A percentile compares a stretch with the other conserved stretches of the same genome.
Conservation (phyloP, 768 basidiomycete species). For the Collybiopsis confluens region DNA sequence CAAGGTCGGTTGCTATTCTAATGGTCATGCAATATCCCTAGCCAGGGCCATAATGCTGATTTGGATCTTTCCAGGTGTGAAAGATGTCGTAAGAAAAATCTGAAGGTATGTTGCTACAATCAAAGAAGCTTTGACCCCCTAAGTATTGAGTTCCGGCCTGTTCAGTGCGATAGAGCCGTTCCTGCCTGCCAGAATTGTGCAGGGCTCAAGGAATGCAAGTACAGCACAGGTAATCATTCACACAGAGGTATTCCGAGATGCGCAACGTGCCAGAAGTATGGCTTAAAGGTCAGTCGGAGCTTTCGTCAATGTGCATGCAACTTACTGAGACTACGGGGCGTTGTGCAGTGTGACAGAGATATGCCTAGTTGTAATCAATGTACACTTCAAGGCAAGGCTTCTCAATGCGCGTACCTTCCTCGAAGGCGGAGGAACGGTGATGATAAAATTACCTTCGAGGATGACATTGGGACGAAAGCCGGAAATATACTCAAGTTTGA, state of each 20-base stretch:
- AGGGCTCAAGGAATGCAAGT: conserved; percentile 6
- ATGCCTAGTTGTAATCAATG: conserved; percentile 7
- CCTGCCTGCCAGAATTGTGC: conserved; percentile 4
- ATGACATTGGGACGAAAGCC: conserved; percentile 7
- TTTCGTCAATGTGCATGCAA: background rate
- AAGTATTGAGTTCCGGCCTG: background rate
- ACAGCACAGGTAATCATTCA: background rate
- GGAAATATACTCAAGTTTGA: conserved; percentile 2
- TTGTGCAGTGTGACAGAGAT: conserved; percentile 5
- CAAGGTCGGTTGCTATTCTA: background rate
- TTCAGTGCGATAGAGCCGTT: conserved; percentile 7
- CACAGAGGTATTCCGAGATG: conserved; percentile 8
- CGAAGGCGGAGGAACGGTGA: conserved; percentile 5
- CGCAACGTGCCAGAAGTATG: conserved; percentile 4
- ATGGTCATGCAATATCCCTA: background rate
- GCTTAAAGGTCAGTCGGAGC: conserved; percentile 1
- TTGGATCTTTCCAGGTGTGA: conserved; percentile 5
- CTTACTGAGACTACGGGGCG: background rate
- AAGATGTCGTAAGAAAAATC: conserved; percentile 5
- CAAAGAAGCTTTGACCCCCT: conserved; percentile 5
- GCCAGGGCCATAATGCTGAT: background rate
- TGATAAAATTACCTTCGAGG: conserved; percentile 3
- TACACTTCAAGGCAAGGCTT: conserved; percentile 3
- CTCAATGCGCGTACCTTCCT: conserved; percentile 2
- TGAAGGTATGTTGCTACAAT: conserved; percentile 7